Percentiles rank a stretch among this genome's conserved stretches.
Conservation (phyloP, 1,139 yeast genomes). For the Candida sanyaensis region DNA sequence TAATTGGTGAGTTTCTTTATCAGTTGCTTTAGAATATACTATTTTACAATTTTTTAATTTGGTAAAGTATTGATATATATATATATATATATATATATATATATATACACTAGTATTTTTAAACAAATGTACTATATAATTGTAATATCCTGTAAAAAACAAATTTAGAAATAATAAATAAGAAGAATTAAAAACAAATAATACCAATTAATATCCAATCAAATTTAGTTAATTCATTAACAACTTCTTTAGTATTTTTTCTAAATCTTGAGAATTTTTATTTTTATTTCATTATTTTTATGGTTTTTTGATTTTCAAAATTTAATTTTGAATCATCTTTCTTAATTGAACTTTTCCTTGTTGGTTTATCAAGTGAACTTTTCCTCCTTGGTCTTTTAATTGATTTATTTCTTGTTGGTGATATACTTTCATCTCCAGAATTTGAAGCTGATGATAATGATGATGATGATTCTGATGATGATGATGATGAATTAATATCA, state of each 20-base stretch:
- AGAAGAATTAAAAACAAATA: conserved; percentile 1
- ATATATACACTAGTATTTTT: neutral
- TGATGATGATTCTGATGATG: neutral
- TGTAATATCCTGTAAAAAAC: neutral
- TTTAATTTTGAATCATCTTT: neutral
- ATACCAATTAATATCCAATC: conserved; percentile 7
- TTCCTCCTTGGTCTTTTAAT: conserved; percentile 1
- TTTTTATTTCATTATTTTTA: neutral
- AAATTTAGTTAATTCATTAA: conserved; percentile 1
- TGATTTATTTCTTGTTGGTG: neutral
- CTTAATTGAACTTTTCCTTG: neutral
- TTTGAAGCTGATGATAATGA: neutral
- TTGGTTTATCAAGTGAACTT: neutral
- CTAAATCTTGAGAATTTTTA: neutral
- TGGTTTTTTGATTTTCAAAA: neutral
- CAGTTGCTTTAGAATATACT: no score
- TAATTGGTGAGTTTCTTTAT: no score
- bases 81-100: neutral
- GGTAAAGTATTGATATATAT: neutral
- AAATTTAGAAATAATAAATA: neutral
- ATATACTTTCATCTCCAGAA: neutral
- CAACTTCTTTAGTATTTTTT: neutral
- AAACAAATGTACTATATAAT: neutral
- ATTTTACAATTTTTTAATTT: no score
- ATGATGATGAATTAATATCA: neutral